Conservation (phyloP, 2,329 filamentous ascomycete genomes). For the Ascochyta clinopodiicola region DNA sequence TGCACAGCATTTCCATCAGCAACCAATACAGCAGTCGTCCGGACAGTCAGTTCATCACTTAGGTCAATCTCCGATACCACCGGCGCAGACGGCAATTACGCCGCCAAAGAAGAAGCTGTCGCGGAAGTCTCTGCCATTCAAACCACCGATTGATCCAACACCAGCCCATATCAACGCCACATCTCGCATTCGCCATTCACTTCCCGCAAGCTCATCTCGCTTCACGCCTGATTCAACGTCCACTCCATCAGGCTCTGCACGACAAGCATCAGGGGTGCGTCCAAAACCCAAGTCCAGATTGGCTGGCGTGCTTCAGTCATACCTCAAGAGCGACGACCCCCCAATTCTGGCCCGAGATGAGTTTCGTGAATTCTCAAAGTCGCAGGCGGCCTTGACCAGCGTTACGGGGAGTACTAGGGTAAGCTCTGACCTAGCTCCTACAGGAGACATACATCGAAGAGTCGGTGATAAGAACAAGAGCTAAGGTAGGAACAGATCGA, state of each 20-base stretch:
- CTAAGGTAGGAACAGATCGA: slow-evolving; percentile 27
- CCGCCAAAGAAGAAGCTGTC: slow-evolving; percentile 3
- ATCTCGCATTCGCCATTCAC: slow-evolving; percentile 24
- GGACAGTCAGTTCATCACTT: neutral
- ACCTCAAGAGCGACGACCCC: neutral
- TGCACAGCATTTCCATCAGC: neutral
- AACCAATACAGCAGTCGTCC: neutral
- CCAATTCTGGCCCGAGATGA: slow-evolving; percentile 16
- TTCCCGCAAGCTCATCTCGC: slow-evolving; percentile 15
- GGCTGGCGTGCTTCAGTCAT: neutral
- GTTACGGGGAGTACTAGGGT: slow-evolving; percentile 31
- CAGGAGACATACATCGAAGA: neutral
- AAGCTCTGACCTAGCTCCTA: slow-evolving; percentile 17
- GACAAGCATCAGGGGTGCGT: neutral
- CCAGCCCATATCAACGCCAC: neutral
- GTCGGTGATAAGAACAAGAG: neutral
- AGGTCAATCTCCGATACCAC: slow-evolving; percentile 5
- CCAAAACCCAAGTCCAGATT: neutral
- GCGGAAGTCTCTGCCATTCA: slow-evolving; percentile 8
- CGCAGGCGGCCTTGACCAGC: slow-evolving; percentile 20
- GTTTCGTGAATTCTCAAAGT: slow-evolving; percentile 29
- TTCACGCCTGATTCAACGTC: neutral
- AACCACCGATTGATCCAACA: neutral
- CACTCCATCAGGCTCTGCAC: neutral
- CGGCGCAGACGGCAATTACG: neutral